These are phyloP conservation scores for Allium cepa DNA, from an alignment of 106 monocot species.

Conservation along the genomic window DNA sequence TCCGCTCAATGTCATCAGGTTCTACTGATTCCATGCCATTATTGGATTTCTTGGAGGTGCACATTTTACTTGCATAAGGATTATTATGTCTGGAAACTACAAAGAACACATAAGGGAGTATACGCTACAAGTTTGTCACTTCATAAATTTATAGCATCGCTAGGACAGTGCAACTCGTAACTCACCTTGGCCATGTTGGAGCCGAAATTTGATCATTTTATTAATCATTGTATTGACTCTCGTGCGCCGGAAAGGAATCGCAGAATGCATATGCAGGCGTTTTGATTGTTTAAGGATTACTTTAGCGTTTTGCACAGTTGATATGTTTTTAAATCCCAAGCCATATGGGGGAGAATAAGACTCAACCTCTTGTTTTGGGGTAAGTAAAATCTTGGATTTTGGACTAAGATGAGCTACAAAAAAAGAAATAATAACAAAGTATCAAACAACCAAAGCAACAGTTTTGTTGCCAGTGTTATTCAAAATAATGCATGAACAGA, in stretches of 20 bases:
- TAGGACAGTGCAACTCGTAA: background rate
- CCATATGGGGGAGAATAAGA: conserved; percentile 3
- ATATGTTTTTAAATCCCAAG: background rate
- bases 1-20: background rate
- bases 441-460: conserved; percentile 1
- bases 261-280: background rate
- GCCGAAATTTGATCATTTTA: no score
- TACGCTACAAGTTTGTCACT: no score
- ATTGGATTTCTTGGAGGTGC: background rate
- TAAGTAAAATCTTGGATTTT: conserved; percentile 1
- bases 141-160: background rate
- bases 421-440: background rate
- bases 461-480: no score
- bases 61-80: background rate
- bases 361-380: background rate
- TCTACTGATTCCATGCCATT: conserved; percentile 4
- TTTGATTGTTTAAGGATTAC: background rate
- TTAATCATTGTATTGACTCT: conserved; percentile 1
- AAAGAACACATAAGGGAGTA: no score
- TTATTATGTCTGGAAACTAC: conserved; percentile 2
- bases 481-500: background rate
- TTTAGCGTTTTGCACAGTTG: background rate
- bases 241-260: background rate
- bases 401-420: conserved; percentile 10
- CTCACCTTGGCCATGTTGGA: background rate